Evolutionary conservation across 352 stramenopile genomes (phyloP).

Genomic region (Hyphochytrium catenoides): DNA sequence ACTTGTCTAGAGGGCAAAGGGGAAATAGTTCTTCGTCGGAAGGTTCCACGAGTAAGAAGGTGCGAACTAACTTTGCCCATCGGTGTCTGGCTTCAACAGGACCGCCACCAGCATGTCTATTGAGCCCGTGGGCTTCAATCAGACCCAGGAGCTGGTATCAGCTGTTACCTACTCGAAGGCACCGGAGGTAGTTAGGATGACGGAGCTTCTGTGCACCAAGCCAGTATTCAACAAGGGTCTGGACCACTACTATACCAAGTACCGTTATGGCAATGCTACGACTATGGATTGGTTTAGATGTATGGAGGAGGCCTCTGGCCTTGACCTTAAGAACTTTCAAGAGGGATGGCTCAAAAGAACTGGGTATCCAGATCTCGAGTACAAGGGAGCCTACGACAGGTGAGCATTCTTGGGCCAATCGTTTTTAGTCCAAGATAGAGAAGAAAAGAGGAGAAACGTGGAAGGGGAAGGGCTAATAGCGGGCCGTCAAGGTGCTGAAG

Average conservation of each 20-base stretch:
- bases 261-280: slow-evolving; percentile 34
- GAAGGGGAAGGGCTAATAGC: too few species aligned
- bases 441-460: too few species aligned
- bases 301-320: slow-evolving; percentile 38
- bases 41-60: too few species aligned
- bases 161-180: slow-evolving; percentile 49
- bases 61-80: too few species aligned
- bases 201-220: slow-evolving; percentile 30
- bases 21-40: too few species aligned
- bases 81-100: too few species aligned
- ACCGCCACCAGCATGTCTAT: slow-evolving; percentile 35
- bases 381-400: slow-evolving; percentile 25
- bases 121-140: slow-evolving; percentile 41
- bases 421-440: background rate
- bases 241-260: slow-evolving; percentile 46
- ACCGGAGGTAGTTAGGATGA: slow-evolving; percentile 46
- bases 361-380: slow-evolving; percentile 30
- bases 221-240: slow-evolving; percentile 40
- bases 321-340: slow-evolving; percentile 28
- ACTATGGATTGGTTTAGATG: slow-evolving; percentile 42
- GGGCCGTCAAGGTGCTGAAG: too few species aligned
- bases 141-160: slow-evolving; percentile 45
- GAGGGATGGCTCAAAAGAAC: slow-evolving; percentile 45
- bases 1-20: too few species aligned
- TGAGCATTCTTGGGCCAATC: background rate